phyloP scores from a whole-genome alignment of 108 stramenopile species.

The Discostella pseudostelligera region DNA sequence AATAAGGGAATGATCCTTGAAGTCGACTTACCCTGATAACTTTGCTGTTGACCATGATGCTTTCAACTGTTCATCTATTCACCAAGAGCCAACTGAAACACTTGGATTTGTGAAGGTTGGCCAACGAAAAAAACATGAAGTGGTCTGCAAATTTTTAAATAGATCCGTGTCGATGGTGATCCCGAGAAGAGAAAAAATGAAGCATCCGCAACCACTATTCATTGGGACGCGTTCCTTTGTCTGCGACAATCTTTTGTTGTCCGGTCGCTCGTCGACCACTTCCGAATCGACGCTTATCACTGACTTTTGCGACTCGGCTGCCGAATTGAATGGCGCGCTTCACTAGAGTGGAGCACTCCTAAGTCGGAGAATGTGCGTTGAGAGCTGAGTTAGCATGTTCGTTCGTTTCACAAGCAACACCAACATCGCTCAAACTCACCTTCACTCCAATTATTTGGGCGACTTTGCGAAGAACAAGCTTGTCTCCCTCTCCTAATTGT shows the following conservation, averaged over 20 bases:
- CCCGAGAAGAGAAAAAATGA: no score
- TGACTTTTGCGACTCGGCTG: slow-evolving; percentile 83
- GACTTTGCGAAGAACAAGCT: slow-evolving; percentile 77
- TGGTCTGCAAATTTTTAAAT: no score
- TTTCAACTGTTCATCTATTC: background rate
- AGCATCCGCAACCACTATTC: background rate
- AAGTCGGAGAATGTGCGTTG: background rate
- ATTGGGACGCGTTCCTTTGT: background rate
- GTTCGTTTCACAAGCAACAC: background rate
- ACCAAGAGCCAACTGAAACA: background rate
- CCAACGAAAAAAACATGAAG: no score
- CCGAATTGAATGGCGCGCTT: slow-evolving; percentile 98
- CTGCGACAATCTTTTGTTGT: slow-evolving; percentile 6
- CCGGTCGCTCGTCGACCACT: slow-evolving; percentile 77
- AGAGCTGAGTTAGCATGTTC: background rate
- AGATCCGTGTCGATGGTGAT: no score
- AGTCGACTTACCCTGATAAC: slow-evolving; percentile 31
- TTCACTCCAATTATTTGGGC: slow-evolving; percentile 54
- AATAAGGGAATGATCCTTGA: background rate
- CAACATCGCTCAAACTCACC: slow-evolving; percentile 7
- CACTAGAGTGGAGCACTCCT: slow-evolving; percentile 55
- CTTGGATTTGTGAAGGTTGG: background rate
- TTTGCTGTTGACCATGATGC: slow-evolving; percentile 41
- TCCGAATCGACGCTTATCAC: slow-evolving; percentile 82
- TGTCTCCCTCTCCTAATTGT: slow-evolving; percentile 85